Evolutionary conservation across 129 eudicot species (phyloP), one percentile per base, ranked within the genome.

Genomic region (Tanacetum coccineum): DNA sequence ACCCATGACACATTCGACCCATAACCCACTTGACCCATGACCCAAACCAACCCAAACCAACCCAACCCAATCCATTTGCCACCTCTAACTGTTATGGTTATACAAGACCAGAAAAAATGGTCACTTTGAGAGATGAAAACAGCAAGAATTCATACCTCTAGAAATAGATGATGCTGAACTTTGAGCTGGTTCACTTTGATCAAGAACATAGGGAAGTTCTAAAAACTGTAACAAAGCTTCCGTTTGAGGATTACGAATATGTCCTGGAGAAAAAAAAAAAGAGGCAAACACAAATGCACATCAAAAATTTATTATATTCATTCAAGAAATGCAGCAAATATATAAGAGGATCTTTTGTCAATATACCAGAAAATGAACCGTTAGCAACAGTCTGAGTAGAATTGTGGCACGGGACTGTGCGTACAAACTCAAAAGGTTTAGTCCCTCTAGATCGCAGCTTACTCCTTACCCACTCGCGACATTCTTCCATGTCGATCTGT

Each of bases 181-280:
- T 12, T 57, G 74, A 20, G 67, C 48, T 28, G 22, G 59, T 77
- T 74, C 84, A 42, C 62, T 73, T 9, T 74, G 53, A 68, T 89
- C 93, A 73, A 89, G 96, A 72, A 78, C 73, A 79, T 93, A 88
- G 0, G 83, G 83, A 68, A 93, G 89, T 62, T 79, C 92, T 44
- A 93, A 79, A 52, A 89, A 75, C 81, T 79, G 51, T 65, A 89
- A 71, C 47, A 93, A 64, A 47, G 85, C 87, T 72, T 81, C 90
- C 39, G 96, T 93, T 79, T 93, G 96, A 67, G 99, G 92, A 67
- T 93, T 93, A 62, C 85, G 87, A 57, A 12, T 64, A 74, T 81
- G 83, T 48, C 89, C 96, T 93, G 84, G 66, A 57, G 14, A 42
- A 8, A 30, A 58, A 59, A 56, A 11, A 42, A 58, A 59, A 56